Base-by-base conservation (phyloP, 2,329 filamentous ascomycete species). In the Epichloe amarillans region DNA sequence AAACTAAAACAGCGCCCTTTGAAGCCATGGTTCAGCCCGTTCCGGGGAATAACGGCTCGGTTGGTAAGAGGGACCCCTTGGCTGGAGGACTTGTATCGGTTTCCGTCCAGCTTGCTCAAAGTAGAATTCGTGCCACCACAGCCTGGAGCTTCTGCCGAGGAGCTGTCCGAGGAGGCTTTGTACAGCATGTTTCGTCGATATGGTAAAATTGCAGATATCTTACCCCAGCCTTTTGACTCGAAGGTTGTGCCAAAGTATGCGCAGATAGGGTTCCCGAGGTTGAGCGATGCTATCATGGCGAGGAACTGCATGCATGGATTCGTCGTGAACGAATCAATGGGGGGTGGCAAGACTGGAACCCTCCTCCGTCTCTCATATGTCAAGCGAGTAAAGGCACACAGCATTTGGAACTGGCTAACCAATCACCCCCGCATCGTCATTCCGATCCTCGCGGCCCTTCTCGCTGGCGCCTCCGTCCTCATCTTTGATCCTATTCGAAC, bases 401-500 rank as follows among this genome's bases (percentile, higher is more conserved):
- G 84, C 70, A 80, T 95, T 51, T 86, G 86, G 72, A 87, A 95
- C 56, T 97, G 89, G 90, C 67, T 97, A 30, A 75, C 86, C 10
- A 86, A 72, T 52, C 93, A 98, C 61, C 90, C 91, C 0, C 79
- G 89, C 46, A 87, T 97, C 44, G 86, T 95, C 26, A 84, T 98
- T 45, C 91, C 93, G 0, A 68, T 86, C 1, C 50, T 95, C 2
- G 88, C 88, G 15, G 91, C 89, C 1, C 68, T 97, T 3, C 64
- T 95, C 33, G 89, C 90, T 0, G 83, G 84, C 36, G 72, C 93
- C 46, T 94, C 90, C 0, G 88, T 96, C 19, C 81, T 87, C 1
- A 75, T 97, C 7, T 97, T 98, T 61, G 93, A 98, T 59, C 93
- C 93, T 0, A 90, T 98, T 52, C 82, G 93, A 43, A 90, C 89